Evolutionary conservation across 345 rosid genomes (phyloP).

Genomic region (Arabis alpina): DNA sequence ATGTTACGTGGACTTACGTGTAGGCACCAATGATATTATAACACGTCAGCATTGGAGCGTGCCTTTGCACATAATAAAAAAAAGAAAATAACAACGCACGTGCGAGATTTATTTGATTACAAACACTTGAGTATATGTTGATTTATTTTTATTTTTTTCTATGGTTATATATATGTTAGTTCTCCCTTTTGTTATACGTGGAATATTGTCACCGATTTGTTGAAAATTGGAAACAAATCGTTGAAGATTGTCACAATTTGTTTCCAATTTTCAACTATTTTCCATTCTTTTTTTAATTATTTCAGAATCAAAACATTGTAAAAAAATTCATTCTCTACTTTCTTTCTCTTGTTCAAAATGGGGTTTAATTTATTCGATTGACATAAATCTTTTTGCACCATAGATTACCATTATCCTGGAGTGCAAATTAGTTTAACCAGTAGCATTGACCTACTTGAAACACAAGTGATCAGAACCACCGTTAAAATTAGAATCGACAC

Average conservation of each 20-base stretch:
- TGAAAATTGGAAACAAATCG: neutral
- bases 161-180: too few species aligned
- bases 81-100: too few species aligned
- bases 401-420: neutral
- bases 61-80: too few species aligned
- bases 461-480: neutral
- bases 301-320: too few species aligned
- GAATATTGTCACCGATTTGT: neutral
- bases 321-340: too few species aligned
- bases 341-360: too few species aligned
- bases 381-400: neutral
- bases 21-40: slow-evolving; percentile 49
- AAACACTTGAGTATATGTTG: neutral
- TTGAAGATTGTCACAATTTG: too few species aligned
- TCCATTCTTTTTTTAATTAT: too few species aligned
- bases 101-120: neutral
- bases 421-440: neutral
- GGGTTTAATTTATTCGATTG: too few species aligned
- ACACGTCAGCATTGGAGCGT: slow-evolving; percentile 47
- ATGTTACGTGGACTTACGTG: slow-evolving; percentile 49
- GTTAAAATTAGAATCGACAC: neutral
- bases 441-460: neutral
- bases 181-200: too few species aligned
- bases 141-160: too few species aligned
- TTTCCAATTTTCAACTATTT: too few species aligned